These are phyloP conservation scores for Pyrus pyrifolia DNA, from an alignment of 306 rosid genomes.

Conservation along the genomic window DNA sequence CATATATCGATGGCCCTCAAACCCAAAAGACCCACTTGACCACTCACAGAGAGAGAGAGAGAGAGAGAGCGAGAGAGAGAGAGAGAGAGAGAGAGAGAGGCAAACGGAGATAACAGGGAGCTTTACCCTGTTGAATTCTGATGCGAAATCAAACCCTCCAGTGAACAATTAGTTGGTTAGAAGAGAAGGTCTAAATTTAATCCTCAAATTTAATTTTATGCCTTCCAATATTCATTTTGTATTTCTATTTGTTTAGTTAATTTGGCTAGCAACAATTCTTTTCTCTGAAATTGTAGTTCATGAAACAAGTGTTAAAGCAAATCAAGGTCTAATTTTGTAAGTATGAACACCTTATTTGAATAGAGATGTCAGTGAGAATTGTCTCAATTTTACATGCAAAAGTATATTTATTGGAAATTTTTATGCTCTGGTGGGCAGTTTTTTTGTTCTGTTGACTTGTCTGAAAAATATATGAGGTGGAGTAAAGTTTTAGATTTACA, in stretches of 20 bases:
- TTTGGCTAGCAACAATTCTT: background rate
- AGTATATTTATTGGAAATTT: background rate
- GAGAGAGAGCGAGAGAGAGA: no score
- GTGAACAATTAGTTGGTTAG: background rate
- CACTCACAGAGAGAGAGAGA: background rate
- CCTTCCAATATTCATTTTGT: background rate
- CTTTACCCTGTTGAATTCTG: background rate
- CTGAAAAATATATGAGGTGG: background rate
- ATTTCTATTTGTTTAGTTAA: background rate
- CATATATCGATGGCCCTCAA: background rate
- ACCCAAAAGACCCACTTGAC: background rate
- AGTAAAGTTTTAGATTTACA: background rate
- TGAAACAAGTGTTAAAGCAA: constrained; percentile 12
- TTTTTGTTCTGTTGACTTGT: background rate
- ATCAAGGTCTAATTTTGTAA: constrained; percentile 5
- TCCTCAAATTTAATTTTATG: background rate
- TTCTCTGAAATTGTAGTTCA: background rate
- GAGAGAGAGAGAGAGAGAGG: background rate
- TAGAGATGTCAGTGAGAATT: background rate
- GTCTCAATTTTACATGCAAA: background rate
- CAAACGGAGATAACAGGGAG: background rate
- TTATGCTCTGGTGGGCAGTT: background rate
- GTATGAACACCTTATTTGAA: background rate
- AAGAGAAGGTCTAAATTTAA: background rate
- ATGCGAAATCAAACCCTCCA: background rate